These are phyloP conservation scores for Quambalaria eucalypti DNA, from an alignment of 1,284 basidiomycete genomes.

Conservation along the genomic window DNA sequence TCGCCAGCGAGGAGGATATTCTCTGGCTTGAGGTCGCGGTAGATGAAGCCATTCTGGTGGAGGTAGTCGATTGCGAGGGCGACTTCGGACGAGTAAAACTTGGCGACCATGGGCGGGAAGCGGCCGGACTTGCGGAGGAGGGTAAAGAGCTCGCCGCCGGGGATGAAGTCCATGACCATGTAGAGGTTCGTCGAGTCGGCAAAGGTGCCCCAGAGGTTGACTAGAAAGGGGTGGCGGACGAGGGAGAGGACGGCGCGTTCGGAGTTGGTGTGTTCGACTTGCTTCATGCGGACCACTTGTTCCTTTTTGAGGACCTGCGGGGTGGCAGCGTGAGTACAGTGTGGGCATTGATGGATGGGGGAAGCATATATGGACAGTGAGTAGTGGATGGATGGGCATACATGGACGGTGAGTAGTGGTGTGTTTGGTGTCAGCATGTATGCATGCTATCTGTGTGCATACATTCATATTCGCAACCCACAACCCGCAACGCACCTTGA, in stretches of 20 bases:
- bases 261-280: conserved; percentile 94
- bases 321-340: neutral
- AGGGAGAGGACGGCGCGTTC: conserved; percentile 81
- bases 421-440: neutral
- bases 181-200: conserved; percentile 87
- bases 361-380: neutral
- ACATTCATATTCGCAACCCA: neutral
- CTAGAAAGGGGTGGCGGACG: conserved; percentile 88
- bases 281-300: conserved; percentile 88
- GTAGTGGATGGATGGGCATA: neutral
- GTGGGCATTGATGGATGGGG: too few relatives aligned
- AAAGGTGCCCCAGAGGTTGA: conserved; percentile 97
- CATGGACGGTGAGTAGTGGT: neutral
- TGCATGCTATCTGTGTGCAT: neutral
- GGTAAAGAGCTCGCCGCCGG: conserved; percentile 87
- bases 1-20: conserved; percentile 87
- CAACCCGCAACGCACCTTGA: conserved; percentile 27
- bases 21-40: conserved; percentile 95
- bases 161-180: conserved; percentile 99
- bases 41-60: conserved; percentile 83
- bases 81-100: conserved; percentile 97
- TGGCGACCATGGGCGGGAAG: conserved; percentile 95
- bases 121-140: conserved; percentile 55
- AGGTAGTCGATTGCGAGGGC: conserved; percentile 88
- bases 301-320: conserved; percentile 51